phyloP scores from a whole-genome alignment of 257 asterid species.

The Anisodus acutangulus region DNA sequence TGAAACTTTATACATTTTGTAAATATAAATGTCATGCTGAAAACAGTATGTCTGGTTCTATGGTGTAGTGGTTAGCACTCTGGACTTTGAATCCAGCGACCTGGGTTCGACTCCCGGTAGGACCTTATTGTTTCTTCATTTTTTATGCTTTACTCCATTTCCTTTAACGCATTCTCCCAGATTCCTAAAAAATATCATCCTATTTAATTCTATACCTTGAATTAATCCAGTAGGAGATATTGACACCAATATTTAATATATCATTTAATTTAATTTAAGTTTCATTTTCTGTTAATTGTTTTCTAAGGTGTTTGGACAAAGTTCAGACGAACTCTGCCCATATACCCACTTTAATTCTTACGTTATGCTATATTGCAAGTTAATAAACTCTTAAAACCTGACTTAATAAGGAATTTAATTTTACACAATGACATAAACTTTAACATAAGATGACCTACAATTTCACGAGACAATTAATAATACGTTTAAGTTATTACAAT shows the following conservation, averaged over 20 bases:
- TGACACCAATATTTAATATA: background rate
- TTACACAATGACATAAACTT: background rate
- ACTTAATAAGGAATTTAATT: background rate
- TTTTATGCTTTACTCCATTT: too few species aligned
- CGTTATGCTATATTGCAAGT: background rate
- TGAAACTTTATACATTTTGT: too few species aligned
- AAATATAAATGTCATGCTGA: background rate
- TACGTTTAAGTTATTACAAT: too few species aligned
- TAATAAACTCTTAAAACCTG: background rate
- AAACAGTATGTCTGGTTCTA: background rate
- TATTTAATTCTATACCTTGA: background rate
- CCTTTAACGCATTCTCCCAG: too few species aligned
- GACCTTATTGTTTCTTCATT: constrained; percentile 47
- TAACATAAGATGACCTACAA: too few species aligned
- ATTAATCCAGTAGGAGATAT: background rate
- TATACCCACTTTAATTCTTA: background rate
- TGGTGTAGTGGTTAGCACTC: constrained; percentile 99
- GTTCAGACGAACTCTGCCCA: background rate
- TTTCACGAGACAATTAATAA: too few species aligned
- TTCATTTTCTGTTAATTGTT: background rate
- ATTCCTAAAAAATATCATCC: background rate
- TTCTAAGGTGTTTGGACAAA: background rate
- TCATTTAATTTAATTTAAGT: background rate
- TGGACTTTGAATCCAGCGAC: constrained; percentile 99
- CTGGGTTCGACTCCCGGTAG: constrained; percentile 99